Conservation (phyloP, 2,329 filamentous ascomycete species). For the Blastomyces silverae region DNA sequence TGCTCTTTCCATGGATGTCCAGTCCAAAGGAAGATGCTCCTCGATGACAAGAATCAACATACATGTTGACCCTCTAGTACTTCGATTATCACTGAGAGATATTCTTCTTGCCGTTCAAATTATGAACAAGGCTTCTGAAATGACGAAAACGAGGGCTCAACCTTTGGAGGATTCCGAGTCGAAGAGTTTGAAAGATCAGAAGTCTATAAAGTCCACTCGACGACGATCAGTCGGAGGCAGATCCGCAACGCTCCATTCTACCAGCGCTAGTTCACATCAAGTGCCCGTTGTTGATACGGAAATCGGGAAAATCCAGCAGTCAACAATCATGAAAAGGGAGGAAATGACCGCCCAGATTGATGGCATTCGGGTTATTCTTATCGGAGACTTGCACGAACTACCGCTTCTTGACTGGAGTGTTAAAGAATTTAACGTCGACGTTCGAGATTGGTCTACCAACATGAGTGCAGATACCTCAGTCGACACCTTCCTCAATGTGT, state of each 20-base stretch:
- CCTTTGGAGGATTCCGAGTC: slow-evolving; percentile 49
- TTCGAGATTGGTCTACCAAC: slow-evolving; percentile 84
- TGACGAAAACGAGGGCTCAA: slow-evolving; percentile 54
- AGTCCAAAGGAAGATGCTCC: slow-evolving; percentile 52
- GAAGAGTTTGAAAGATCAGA: slow-evolving; percentile 43
- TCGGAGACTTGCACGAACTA: slow-evolving; percentile 91
- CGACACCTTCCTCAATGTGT: slow-evolving; percentile 91
- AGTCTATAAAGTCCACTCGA: slow-evolving; percentile 14
- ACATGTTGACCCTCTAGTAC: slow-evolving; percentile 82
- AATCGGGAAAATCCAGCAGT: slow-evolving; percentile 28
- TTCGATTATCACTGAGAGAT: slow-evolving; percentile 85
- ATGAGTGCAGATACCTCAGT: slow-evolving; percentile 84
- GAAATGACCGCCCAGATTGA: slow-evolving; percentile 80
- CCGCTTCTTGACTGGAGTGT: slow-evolving; percentile 91
- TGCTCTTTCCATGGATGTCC: slow-evolving; percentile 76
- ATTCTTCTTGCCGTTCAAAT: slow-evolving; percentile 93
- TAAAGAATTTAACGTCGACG: slow-evolving; percentile 77
- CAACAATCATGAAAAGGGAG: slow-evolving; percentile 59
- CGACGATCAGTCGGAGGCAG: neutral
- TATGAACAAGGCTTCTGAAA: slow-evolving; percentile 78
- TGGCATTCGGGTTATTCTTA: slow-evolving; percentile 84
- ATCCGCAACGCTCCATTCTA: neutral
- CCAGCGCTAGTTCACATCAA: neutral
- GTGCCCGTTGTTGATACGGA: slow-evolving; percentile 14
- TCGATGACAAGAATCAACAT: slow-evolving; percentile 71